phyloP scores from a whole-genome alignment of 2,329 filamentous ascomycete genomes.

The Chaetomium sp. region DNA sequence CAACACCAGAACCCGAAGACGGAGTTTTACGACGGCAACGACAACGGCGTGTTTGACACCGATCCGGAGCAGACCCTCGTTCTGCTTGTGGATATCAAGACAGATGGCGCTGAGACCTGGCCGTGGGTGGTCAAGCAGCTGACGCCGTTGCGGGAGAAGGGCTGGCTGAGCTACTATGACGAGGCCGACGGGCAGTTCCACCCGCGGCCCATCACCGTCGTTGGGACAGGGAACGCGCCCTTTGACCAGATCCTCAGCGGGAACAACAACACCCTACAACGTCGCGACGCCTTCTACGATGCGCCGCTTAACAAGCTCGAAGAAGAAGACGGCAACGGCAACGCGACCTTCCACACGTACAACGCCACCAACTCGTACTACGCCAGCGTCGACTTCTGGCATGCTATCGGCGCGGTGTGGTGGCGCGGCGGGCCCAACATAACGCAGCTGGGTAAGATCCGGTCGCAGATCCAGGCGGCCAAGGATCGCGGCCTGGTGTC shows the following conservation, averaged over 20 bases:
- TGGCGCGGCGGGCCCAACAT: conserved; percentile 35
- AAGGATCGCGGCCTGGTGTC: conserved; percentile 48
- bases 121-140: conserved; percentile 48
- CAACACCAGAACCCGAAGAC: conserved; percentile 44
- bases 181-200: conserved; percentile 39
- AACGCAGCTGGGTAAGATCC: conserved; percentile 38
- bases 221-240: conserved; percentile 59
- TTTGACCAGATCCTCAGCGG: conserved; percentile 45
- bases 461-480: conserved; percentile 42
- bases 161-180: conserved; percentile 51
- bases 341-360: conserved; percentile 63
- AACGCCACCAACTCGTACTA: conserved; percentile 57
- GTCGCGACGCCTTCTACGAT: conserved; percentile 60
- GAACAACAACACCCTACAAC: conserved; percentile 36
- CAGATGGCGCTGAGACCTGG: conserved; percentile 44
- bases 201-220: conserved; percentile 56
- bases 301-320: conserved; percentile 48
- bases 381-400: conserved; percentile 52
- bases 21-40: conserved; percentile 38
- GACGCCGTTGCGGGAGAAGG: conserved; percentile 49
- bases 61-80: conserved; percentile 48
- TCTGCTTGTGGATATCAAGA: conserved; percentile 67
- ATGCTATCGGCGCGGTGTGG: conserved; percentile 47
- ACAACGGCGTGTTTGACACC: conserved; percentile 50
- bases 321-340: conserved; percentile 35